These are phyloP conservation scores for Cichorium intybus DNA, from an alignment of 140 eudicot species.

Conservation along the genomic window DNA sequence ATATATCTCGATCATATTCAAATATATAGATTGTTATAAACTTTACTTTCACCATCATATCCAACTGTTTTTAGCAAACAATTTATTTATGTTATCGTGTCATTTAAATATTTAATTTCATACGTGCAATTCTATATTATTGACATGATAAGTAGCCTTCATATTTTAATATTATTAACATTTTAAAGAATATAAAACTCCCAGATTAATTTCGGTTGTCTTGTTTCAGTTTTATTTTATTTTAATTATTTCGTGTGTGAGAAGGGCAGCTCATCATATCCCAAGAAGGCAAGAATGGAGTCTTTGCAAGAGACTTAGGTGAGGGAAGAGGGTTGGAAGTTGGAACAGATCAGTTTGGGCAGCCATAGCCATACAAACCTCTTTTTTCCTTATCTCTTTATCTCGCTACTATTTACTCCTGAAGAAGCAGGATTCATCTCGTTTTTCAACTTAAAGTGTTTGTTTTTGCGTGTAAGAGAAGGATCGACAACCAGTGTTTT, in stretches of 20 bases:
- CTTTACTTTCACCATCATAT: background rate
- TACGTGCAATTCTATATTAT: background rate
- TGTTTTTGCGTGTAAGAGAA: background rate
- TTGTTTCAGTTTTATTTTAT: background rate
- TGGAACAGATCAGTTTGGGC: background rate
- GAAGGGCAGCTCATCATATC: conserved; percentile 16
- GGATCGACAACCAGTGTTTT: conserved; percentile 11
- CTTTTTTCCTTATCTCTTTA: background rate
- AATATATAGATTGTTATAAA: background rate
- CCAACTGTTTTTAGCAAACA: background rate
- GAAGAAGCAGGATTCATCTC: background rate
- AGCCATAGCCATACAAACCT: background rate
- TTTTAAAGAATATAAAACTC: background rate
- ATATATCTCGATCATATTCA: no score
- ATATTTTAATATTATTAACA: background rate
- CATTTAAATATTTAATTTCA: background rate
- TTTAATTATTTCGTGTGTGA: background rate
- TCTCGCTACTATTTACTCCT: background rate
- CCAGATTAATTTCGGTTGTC: background rate
- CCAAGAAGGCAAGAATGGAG: conserved; percentile 14
- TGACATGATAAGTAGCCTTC: no score
- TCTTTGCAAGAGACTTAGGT: conserved; percentile 17
- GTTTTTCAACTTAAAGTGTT: background rate
- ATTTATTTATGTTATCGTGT: background rate
- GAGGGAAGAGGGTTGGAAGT: background rate